Evolutionary conservation across 805 yeast species (phyloP), one percentile per base, ranked within the genome.

Genomic region (Saccharomyces kudriavzevii): DNA sequence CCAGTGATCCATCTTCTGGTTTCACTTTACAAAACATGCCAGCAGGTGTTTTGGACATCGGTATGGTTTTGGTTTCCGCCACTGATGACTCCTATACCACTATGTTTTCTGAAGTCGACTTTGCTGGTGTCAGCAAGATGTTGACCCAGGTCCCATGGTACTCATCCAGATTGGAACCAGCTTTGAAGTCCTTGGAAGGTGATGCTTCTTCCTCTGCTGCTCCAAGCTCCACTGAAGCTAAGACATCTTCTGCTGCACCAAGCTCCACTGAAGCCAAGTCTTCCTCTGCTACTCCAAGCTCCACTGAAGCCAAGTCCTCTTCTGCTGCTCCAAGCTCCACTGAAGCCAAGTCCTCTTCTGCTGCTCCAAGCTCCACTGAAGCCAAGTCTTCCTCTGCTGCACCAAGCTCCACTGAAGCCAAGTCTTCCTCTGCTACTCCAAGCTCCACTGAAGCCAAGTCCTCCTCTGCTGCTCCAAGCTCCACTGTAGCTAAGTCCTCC

Each of bases 71-170:
- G 45, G 62, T 65, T 46, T 62, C 69, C 25, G 68, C 66, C 53
- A 68, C 71, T 27, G 72, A 70, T 51, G 61, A 64, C 22, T 61
- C 68, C 24, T 70, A 67, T 63, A 70, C 74, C 52, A 55, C 70
- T n/a, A 56, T 66, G 54, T 69, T 56, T 58, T n/a, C 52, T 20
- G 54, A 60, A 49, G 62, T 71, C 51, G 70, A 70, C 57, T 55
- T 63, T 52, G 51, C 52, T 49, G 63, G 61, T 46, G 67, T 69
- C 35, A 56, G 60, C 9, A 28, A 65, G 5, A 59, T 67, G 56
- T 57, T 69, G 26, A 64, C 72, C 28, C 68, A 62, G 35, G 58
- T 70, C 48, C 70, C 73, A 58, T 70, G 73, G 73, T 70, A 66
- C 58, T 60, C 68, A 30, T 52, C 60, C 49, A 65, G 69, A 58